These are phyloP conservation scores for Blastobotrys persicus DNA, from an alignment of 1,139 yeast genomes.

Conservation along the genomic window DNA sequence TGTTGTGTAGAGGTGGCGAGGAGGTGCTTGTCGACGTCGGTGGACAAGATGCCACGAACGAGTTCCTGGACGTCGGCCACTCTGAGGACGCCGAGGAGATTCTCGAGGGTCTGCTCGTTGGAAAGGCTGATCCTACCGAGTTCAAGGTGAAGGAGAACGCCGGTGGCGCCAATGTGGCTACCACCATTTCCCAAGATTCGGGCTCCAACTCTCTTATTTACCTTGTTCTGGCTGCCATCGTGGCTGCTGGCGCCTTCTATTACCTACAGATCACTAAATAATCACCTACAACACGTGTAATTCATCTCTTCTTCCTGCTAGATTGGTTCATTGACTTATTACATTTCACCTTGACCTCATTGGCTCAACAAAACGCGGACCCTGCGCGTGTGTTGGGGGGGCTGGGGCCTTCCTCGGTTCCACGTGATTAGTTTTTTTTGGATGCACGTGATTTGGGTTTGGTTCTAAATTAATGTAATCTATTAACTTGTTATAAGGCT, in stretches of 20 bases:
- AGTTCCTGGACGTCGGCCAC: conserved; percentile 95
- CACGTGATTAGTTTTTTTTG: no score
- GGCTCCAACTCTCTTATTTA: conserved; percentile 38
- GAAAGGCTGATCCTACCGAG: conserved; percentile 50
- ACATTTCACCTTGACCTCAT: no score
- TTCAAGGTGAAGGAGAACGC: conserved; percentile 22
- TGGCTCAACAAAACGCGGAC: no score
- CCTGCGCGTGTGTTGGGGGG: no score
- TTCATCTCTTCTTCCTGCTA: neutral
- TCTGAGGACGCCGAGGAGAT: conserved; percentile 86
- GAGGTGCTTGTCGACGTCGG: conserved; percentile 90
- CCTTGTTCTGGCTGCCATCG: conserved; percentile 50
- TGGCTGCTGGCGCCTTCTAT: conserved; percentile 58
- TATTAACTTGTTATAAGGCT: no score
- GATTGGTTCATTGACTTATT: no score
- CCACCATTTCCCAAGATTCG: conserved; percentile 21
- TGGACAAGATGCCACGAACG: conserved; percentile 91
- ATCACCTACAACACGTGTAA: neutral
- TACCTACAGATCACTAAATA: conserved; percentile 35
- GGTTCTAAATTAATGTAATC: no score
- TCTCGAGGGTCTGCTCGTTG: conserved; percentile 65
- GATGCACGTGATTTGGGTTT: no score
- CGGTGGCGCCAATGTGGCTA: conserved; percentile 14
- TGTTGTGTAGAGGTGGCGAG: conserved; percentile 89
- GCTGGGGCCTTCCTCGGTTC: no score